Conservation (phyloP, 2,329 filamentous ascomycete genomes). For the Nothophaeocryptopus gaeumannii region DNA sequence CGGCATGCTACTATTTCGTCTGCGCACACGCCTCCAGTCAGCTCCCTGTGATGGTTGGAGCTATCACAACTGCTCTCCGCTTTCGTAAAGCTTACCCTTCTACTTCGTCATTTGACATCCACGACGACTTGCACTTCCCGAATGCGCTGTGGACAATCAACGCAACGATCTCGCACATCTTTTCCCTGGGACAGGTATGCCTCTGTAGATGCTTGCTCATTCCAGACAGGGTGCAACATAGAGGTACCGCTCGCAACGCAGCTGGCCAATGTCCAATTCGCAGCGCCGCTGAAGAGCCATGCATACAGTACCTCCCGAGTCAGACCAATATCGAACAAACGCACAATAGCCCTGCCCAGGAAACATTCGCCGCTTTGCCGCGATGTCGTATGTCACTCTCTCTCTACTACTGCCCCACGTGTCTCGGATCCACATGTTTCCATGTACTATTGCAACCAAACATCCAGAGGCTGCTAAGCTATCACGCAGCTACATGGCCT, state of each 20-base stretch:
- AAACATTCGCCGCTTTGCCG: slow-evolving; percentile 20
- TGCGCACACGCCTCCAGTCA: slow-evolving; percentile 19
- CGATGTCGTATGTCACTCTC: slow-evolving; percentile 32
- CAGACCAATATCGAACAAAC: slow-evolving; percentile 19
- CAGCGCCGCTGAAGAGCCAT: slow-evolving; percentile 26
- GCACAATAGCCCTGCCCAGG: slow-evolving; percentile 22
- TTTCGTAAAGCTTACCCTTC: slow-evolving; percentile 22
- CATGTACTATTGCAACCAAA: slow-evolving; percentile 9
- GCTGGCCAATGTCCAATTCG: slow-evolving; percentile 26
- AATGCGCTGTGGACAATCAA: slow-evolving; percentile 6
- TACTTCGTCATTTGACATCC: slow-evolving; percentile 24
- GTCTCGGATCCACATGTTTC: slow-evolving; percentile 10
- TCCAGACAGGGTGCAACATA: slow-evolving; percentile 8
- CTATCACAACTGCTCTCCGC: slow-evolving; percentile 25
- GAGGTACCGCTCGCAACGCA: slow-evolving; percentile 11
- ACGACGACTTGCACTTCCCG: slow-evolving; percentile 3
- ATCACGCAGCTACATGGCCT: slow-evolving; percentile 12
- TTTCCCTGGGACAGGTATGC: slow-evolving; percentile 7
- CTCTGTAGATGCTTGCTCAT: slow-evolving; percentile 10
- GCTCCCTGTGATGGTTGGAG: slow-evolving; percentile 23
- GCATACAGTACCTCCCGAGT: slow-evolving; percentile 25
- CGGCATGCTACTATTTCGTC: slow-evolving; percentile 19
- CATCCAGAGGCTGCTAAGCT: slow-evolving; percentile 4
- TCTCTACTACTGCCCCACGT: slow-evolving; percentile 8
- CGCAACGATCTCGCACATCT: slow-evolving; percentile 5